Evolutionary conservation across 1,284 basidiomycete genomes (phyloP).

Genomic region (Coriolopsis trogii): DNA sequence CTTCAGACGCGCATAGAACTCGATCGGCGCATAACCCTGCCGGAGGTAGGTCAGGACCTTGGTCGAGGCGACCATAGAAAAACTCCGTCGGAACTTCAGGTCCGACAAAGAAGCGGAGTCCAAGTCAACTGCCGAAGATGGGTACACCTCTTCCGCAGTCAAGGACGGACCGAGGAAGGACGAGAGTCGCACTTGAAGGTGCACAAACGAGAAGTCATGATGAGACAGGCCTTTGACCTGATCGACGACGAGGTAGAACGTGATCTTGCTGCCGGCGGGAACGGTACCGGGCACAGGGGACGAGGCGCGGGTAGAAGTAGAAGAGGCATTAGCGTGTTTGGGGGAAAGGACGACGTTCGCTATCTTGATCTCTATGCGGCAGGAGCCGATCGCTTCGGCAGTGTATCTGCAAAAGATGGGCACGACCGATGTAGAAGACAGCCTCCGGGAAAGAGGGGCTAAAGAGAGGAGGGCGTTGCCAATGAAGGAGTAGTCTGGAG

Average conservation of each 20-base stretch:
- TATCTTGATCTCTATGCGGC: slow-evolving; percentile 82
- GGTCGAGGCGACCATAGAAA: slow-evolving; percentile 76
- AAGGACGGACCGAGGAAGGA: slow-evolving; percentile 76
- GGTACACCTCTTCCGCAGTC: slow-evolving; percentile 80
- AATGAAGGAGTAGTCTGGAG: slow-evolving; percentile 89
- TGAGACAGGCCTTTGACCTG: slow-evolving; percentile 85
- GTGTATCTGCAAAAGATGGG: slow-evolving; percentile 94
- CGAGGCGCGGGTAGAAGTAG: slow-evolving; percentile 66
- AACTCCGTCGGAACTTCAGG: slow-evolving; percentile 78
- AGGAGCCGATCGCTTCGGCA: slow-evolving; percentile 91
- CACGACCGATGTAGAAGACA: slow-evolving; percentile 75
- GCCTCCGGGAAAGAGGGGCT: slow-evolving; percentile 75
- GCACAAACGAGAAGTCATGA: slow-evolving; percentile 82
- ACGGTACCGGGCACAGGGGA: slow-evolving; percentile 70
- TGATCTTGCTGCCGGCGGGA: slow-evolving; percentile 74
- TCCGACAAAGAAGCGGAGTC: slow-evolving; percentile 73
- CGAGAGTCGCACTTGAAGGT: slow-evolving; percentile 83
- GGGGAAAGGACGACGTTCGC: slow-evolving; percentile 66
- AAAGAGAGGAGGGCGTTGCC: slow-evolving; percentile 87
- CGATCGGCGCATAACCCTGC: slow-evolving; percentile 79
- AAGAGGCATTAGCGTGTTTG: slow-evolving; percentile 63
- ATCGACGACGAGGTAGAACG: slow-evolving; percentile 84
- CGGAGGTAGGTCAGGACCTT: slow-evolving; percentile 77
- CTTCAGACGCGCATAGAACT: slow-evolving; percentile 84
- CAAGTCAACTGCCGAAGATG: slow-evolving; percentile 76